Percentiles rank a stretch among this genome's conserved stretches.
These are phyloP conservation scores for Crotalaria pallida DNA, from an alignment of 306 rosid genomes.

Conservation along the genomic window DNA sequence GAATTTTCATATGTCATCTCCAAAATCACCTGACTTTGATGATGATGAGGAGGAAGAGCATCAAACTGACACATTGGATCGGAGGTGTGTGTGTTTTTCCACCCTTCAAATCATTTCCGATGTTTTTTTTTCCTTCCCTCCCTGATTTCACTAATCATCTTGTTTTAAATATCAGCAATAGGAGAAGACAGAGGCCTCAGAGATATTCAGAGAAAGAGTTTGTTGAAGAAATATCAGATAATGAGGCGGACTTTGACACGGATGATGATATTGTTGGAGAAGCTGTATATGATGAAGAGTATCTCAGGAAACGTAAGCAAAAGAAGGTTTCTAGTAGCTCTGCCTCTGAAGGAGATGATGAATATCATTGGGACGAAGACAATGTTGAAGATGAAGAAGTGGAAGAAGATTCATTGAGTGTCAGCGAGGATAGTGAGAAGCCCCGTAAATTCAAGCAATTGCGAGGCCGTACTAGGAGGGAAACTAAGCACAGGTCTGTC, in stretches of 20 bases:
- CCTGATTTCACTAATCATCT: conserved; percentile 14
- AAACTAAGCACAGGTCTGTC: conserved; percentile 64
- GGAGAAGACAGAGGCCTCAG: conserved; percentile 75
- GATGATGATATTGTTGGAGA: conserved; percentile 97
- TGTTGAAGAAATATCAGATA: conserved; percentile 73
- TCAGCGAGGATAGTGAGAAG: conserved; percentile 77
- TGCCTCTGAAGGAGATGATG: conserved; percentile 95
- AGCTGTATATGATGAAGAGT: conserved; percentile 89
- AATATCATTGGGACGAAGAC: conserved; percentile 80
- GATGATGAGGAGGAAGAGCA: conserved; percentile 52
- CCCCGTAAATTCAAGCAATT: conserved; percentile 59
- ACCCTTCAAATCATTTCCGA: neutral
- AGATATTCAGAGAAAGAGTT: conserved; percentile 85
- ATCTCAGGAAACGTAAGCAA: conserved; percentile 75
- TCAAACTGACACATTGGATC: conserved; percentile 49
- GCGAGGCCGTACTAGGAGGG: conserved; percentile 74
- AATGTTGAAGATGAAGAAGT: conserved; percentile 81
- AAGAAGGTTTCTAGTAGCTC: conserved; percentile 78
- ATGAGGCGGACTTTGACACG: conserved; percentile 72
- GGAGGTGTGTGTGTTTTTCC: conserved; percentile 44
- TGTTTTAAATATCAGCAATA: conserved; percentile 42
- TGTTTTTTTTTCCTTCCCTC: too few species aligned
- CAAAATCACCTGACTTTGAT: conserved; percentile 66
- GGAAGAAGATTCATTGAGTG: conserved; percentile 63
- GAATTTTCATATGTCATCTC: conserved; percentile 58